Evolutionary conservation across 208 protist species (phyloP).

Genomic region (Crithidia sp.): DNA sequence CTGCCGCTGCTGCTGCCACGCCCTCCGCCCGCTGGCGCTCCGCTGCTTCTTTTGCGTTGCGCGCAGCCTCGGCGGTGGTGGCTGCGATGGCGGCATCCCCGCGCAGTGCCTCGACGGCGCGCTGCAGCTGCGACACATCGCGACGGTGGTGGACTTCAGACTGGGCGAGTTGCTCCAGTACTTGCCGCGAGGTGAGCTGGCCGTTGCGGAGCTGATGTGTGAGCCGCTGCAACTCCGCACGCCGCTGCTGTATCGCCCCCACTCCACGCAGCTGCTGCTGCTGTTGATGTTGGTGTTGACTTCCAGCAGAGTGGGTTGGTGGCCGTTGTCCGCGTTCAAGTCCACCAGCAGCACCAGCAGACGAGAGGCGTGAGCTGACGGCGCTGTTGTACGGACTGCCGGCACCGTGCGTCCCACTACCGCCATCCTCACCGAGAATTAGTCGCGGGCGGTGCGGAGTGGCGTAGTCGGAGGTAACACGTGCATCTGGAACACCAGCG

Average conservation of each 20-base stretch:
- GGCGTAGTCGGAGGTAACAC: slow-evolving; percentile 12
- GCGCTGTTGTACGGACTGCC: slow-evolving; percentile 20
- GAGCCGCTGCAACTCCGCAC: slow-evolving; percentile 34
- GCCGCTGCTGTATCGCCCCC: slow-evolving; percentile 29
- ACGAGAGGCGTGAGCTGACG: slow-evolving; percentile 20
- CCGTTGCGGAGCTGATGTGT: slow-evolving; percentile 35
- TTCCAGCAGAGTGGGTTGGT: too few species aligned
- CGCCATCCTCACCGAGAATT: background rate
- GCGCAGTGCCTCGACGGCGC: slow-evolving; percentile 8
- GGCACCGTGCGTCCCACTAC: background rate
- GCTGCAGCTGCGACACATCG: slow-evolving; percentile 38
- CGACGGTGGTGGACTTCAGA: slow-evolving; percentile 16
- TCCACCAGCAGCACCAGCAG: background rate
- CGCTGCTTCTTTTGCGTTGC: slow-evolving; percentile 21
- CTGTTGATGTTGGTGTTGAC: background rate
- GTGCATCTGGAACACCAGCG: background rate
- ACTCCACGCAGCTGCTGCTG: background rate
- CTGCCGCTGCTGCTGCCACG: slow-evolving; percentile 28
- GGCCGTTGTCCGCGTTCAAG: too few species aligned
- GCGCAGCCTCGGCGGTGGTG: slow-evolving; percentile 24
- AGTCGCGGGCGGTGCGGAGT: slow-evolving; percentile 27
- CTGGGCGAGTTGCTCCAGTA: slow-evolving; percentile 33
- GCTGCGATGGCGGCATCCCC: slow-evolving; percentile 29
- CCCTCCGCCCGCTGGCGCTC: slow-evolving; percentile 37
- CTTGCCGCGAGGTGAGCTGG: slow-evolving; percentile 20